phyloP scores from a whole-genome alignment of 2,329 filamentous ascomycete genomes.

The Diaporthe sp. region DNA sequence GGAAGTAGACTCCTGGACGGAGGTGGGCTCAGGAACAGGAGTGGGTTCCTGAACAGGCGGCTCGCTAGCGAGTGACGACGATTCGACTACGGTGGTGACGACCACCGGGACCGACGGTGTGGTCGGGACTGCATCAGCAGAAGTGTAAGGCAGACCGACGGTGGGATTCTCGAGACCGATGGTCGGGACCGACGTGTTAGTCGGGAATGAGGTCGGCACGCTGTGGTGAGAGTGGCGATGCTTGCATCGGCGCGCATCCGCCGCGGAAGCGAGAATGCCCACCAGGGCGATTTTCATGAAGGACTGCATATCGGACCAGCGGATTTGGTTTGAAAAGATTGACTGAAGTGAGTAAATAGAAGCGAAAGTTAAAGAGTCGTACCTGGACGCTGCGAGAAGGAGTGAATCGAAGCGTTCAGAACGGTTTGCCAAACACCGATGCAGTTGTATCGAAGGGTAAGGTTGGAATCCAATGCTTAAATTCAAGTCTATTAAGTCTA shows the following conservation, averaged over 20 bases:
- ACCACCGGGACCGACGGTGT: background rate
- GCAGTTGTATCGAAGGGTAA: background rate
- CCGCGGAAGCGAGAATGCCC: constrained; percentile 11
- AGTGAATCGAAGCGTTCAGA: constrained; percentile 18
- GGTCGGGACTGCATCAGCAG: constrained; percentile 12
- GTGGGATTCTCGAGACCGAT: background rate
- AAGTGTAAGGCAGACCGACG: constrained; percentile 1
- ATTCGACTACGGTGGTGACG: background rate
- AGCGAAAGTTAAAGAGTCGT: constrained; percentile 21
- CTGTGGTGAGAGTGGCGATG: constrained; percentile 34
- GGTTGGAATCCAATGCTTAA: background rate
- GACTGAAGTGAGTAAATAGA: constrained; percentile 36
- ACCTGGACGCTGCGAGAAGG: constrained; percentile 12
- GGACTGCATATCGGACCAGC: constrained; percentile 23
- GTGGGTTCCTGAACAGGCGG: constrained; percentile 1
- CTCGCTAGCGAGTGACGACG: constrained; percentile 1
- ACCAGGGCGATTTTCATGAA: constrained; percentile 29
- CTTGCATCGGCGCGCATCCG: constrained; percentile 35
- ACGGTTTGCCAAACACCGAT: background rate
- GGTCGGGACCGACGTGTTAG: background rate
- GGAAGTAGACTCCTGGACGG: background rate
- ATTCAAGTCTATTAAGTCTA: constrained; percentile 14
- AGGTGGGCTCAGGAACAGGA: background rate
- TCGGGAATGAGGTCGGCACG: background rate
- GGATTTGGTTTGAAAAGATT: constrained; percentile 19